Evolutionary conservation across 495 filamentous ascomycete genomes (phyloP).

Genomic region (Tuber brumale): DNA sequence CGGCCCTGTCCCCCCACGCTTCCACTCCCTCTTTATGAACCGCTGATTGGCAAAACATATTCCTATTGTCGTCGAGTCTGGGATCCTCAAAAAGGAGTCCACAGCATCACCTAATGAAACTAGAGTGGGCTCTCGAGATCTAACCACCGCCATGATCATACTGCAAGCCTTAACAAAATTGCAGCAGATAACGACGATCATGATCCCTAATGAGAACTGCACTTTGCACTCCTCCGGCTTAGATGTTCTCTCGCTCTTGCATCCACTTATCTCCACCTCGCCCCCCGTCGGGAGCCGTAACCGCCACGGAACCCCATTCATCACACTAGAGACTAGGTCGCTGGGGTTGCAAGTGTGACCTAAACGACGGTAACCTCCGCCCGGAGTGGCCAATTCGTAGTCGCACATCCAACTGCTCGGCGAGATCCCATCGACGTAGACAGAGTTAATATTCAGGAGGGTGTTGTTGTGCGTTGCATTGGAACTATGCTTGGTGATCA

Average conservation of each 20-base stretch:
- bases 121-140: too few relatives aligned
- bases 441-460: neutral
- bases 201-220: too few relatives aligned
- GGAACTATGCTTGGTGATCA: neutral
- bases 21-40: neutral
- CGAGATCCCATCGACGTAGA: rapidly evolving
- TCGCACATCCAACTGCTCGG: neutral
- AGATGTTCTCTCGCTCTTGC: neutral
- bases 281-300: neutral
- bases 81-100: too few relatives aligned
- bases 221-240: neutral
- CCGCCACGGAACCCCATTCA: neutral
- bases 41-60: neutral
- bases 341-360: neutral
- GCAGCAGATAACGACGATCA: too few relatives aligned
- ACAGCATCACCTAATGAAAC: too few relatives aligned
- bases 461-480: neutral
- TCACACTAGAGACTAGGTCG: neutral
- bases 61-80: neutral
- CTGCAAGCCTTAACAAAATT: too few relatives aligned
- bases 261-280: neutral
- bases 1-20: too few relatives aligned
- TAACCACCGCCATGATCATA: too few relatives aligned
- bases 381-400: neutral
- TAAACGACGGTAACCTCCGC: too few relatives aligned